Conservation (phyloP, 495 filamentous ascomycete genomes). For the Tuber umbilicatum region DNA sequence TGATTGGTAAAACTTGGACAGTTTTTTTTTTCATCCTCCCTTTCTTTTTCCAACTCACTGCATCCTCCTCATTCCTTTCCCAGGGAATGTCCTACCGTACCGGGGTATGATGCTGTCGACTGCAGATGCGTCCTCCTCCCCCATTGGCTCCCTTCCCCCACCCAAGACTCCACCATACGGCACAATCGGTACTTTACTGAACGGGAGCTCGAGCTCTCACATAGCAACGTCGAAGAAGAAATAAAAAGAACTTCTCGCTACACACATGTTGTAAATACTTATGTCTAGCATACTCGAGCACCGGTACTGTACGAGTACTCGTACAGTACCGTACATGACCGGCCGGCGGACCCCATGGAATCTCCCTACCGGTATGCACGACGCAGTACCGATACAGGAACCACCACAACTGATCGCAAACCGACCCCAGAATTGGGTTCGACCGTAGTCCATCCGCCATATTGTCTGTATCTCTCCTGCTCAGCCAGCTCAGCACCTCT, state of each 20-base stretch:
- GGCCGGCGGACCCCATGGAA: not conserved
- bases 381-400: not conserved
- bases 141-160: not conserved
- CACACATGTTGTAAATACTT: not conserved
- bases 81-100: constrained; percentile 2
- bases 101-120: not conserved
- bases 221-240: not conserved
- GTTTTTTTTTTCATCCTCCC: not conserved
- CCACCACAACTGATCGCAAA: not conserved
- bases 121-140: not conserved
- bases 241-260: not conserved
- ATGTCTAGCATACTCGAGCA: not conserved
- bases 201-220: not conserved
- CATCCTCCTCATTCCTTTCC: not conserved
- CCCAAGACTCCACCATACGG: not conserved
- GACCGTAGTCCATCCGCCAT: not conserved
- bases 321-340: not conserved
- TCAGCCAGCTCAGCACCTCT: constrained; percentile 3
- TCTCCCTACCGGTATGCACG: not conserved
- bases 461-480: not conserved
- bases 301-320: too few species aligned
- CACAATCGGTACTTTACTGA: not conserved
- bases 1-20: not conserved
- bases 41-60: not conserved
- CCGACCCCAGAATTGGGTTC: not conserved